Percentiles rank a stretch among this genome's conserved stretches.
These are phyloP conservation scores for Vanrija sp. DNA, from an alignment of 1,284 basidiomycete genomes.

Conservation along the genomic window DNA sequence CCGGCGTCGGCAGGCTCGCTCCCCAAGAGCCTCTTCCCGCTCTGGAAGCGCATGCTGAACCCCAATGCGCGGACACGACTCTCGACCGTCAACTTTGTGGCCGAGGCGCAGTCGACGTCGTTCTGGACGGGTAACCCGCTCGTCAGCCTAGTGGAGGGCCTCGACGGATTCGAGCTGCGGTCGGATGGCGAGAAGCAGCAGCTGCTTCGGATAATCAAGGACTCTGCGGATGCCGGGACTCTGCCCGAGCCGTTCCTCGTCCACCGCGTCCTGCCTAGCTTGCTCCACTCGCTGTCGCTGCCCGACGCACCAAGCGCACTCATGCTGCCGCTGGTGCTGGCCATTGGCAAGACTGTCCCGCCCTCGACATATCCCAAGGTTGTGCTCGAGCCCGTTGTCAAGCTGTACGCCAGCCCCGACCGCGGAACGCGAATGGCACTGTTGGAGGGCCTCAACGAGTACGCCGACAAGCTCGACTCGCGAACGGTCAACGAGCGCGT, in stretches of 20 bases:
- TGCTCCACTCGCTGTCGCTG: conserved; percentile 77
- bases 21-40: conserved; percentile 69
- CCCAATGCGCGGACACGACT: conserved; percentile 78
- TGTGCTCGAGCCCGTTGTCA: conserved; percentile 73
- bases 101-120: conserved; percentile 66
- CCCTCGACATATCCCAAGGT: conserved; percentile 66
- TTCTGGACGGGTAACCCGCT: conserved; percentile 84
- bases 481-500: conserved; percentile 80
- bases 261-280: conserved; percentile 79
- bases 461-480: conserved; percentile 80
- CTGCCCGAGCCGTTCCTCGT: conserved; percentile 85
- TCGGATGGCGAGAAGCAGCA: conserved; percentile 74
- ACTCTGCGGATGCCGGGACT: conserved; percentile 60
- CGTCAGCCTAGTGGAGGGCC: conserved; percentile 74
- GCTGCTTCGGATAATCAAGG: conserved; percentile 76
- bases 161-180: conserved; percentile 82
- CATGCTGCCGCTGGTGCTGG: conserved; percentile 76
- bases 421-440: conserved; percentile 90
- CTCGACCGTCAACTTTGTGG: conserved; percentile 70
- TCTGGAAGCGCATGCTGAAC: conserved; percentile 82
- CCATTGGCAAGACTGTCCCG: conserved; percentile 68
- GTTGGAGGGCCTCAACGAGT: conserved; percentile 78
- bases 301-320: conserved; percentile 73
- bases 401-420: conserved; percentile 81
- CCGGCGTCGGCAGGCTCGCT: conserved; percentile 72